Evolutionary conservation across 495 filamentous ascomycete species (phyloP).

Genomic region (Tetracladium marchalianum): DNA sequence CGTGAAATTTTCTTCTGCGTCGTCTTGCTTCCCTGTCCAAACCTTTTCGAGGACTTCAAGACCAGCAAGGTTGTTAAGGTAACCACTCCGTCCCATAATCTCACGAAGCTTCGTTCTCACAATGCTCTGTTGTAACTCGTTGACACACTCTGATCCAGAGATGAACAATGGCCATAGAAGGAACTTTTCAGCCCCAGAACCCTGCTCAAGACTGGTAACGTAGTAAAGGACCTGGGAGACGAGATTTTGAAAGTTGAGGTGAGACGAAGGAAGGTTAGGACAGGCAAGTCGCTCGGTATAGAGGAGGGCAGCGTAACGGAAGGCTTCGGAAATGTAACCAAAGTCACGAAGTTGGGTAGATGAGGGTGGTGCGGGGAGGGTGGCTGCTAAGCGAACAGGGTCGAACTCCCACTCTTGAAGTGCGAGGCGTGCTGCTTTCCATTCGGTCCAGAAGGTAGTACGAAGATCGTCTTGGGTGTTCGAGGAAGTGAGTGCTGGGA

Average conservation of each 20-base stretch:
- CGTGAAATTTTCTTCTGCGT: conserved; percentile 21
- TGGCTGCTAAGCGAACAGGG: conserved; percentile 31
- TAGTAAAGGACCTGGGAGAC: conserved; percentile 74
- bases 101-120: conserved; percentile 73
- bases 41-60: conserved; percentile 78
- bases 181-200: conserved; percentile 65
- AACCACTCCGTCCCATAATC: conserved; percentile 79
- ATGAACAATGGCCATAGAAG: conserved; percentile 93
- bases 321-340: conserved; percentile 70
- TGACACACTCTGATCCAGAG: conserved; percentile 81
- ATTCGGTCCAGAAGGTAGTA: conserved; percentile 72
- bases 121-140: conserved; percentile 64
- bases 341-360: conserved; percentile 39
- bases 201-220: conserved; percentile 62
- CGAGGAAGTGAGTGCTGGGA: conserved; percentile 3
- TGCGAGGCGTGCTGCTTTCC: conserved; percentile 64
- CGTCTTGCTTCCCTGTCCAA: conserved; percentile 48
- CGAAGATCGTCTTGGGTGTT: conserved; percentile 38
- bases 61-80: conserved; percentile 83
- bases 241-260: conserved; percentile 74
- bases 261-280: conserved; percentile 60
- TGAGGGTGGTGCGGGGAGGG: conserved; percentile 32
- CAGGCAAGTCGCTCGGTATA: conserved; percentile 85
- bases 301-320: conserved; percentile 79
- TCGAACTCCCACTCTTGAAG: conserved; percentile 79